phyloP scores from a whole-genome alignment of 306 rosid genomes.

The Glycine soja region DNA sequence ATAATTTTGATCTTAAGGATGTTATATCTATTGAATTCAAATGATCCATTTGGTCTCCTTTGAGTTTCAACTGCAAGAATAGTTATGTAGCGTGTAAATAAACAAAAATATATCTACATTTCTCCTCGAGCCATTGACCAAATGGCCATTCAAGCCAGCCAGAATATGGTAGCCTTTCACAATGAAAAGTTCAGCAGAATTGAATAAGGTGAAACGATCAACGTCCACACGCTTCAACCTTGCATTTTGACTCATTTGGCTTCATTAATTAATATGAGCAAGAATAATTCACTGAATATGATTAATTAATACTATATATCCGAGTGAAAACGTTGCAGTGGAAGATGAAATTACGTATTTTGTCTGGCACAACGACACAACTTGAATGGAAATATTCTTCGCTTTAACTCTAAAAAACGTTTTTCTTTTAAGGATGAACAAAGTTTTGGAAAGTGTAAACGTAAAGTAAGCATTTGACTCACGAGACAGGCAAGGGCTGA shows the following conservation, averaged over 20 bases:
- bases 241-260: not conserved
- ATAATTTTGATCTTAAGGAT: too few species aligned
- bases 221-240: not conserved
- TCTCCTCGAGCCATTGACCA: not conserved
- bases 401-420: not conserved
- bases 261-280: not conserved
- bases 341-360: not conserved
- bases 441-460: not conserved
- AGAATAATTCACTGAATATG: not conserved
- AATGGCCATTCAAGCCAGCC: not conserved
- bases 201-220: not conserved
- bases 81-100: not conserved
- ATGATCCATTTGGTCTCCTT: not conserved
- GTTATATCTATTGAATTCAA: not conserved
- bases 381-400: not conserved
- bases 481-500: not conserved
- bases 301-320: not conserved
- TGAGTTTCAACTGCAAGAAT: not conserved
- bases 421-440: not conserved
- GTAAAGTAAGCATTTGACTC: not conserved
- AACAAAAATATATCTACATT: not conserved
- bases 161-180: too few species aligned
- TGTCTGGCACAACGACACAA: not conserved
- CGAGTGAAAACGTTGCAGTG: not conserved
- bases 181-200: not conserved